Conservation (phyloP, 2,329 filamentous ascomycete species). For the Aspergillus brasiliensis region DNA sequence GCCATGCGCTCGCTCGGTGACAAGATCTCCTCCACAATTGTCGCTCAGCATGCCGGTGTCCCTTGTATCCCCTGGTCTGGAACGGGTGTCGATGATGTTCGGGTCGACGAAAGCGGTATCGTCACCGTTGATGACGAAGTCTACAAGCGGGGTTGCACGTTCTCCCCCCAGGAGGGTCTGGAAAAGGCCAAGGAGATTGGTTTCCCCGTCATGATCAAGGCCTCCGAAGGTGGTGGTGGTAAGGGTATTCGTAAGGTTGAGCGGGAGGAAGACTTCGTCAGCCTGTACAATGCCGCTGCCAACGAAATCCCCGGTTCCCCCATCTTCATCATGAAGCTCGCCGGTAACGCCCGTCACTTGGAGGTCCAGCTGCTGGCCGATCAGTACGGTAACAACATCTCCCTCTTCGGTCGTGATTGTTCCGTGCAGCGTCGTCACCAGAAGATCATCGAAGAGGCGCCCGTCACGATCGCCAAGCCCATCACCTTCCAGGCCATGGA, state of each 20-base stretch:
- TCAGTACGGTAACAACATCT: constrained; percentile 99
- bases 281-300: constrained; percentile 90
- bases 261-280: constrained; percentile 78
- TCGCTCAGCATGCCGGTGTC: constrained; percentile 93
- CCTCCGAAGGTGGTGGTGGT: constrained; percentile 97
- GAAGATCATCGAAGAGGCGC: constrained; percentile 99
- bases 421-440: constrained; percentile 98
- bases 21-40: constrained; percentile 99
- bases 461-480: constrained; percentile 90
- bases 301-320: constrained; percentile 97
- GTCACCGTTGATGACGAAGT: constrained; percentile 86
- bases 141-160: constrained; percentile 89
- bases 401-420: constrained; percentile 96
- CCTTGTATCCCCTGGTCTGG: constrained; percentile 99
- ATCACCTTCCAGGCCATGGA: constrained; percentile 95
- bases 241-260: constrained; percentile 98
- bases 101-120: constrained; percentile 77
- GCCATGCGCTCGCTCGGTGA: constrained; percentile 99
- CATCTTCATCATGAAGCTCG: constrained; percentile 99
- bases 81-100: constrained; percentile 81
- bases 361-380: constrained; percentile 97
- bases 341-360: constrained; percentile 92
- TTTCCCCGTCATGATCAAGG: constrained; percentile 99
- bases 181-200: constrained; percentile 85
- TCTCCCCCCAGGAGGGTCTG: constrained; percentile 86